Conservation (phyloP, 352 stramenopile species). For the Pythium oligandrum region DNA sequence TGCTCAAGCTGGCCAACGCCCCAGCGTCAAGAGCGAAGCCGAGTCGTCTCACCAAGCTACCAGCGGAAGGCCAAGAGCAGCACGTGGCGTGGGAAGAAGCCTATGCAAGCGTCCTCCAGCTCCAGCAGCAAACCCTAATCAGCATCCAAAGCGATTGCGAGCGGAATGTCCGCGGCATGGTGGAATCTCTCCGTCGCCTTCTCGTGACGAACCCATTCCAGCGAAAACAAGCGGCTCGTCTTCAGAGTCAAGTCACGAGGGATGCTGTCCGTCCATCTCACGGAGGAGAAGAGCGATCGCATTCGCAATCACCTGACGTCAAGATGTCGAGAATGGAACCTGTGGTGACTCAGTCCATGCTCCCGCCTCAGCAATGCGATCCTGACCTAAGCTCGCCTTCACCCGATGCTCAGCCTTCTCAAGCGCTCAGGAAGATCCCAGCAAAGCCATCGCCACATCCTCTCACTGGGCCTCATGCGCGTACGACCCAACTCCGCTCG, state of each 20-base stretch:
- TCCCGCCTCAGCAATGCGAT: background rate
- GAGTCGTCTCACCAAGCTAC: conserved; percentile 8
- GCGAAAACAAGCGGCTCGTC: background rate
- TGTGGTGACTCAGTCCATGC: too few relatives aligned
- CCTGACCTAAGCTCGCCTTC: too few relatives aligned
- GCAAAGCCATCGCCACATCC: background rate
- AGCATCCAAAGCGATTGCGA: conserved; percentile 53
- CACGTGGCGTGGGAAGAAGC: conserved; percentile 63
- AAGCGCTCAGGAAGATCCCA: background rate
- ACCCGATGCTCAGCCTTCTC: background rate
- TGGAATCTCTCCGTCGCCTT: conserved; percentile 48
- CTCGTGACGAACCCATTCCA: conserved; percentile 38
- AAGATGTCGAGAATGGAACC: background rate
- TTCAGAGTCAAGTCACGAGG: too few relatives aligned
- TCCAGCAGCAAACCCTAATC: conserved; percentile 76
- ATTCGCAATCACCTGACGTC: background rate
- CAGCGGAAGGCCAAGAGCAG: conserved; percentile 26
- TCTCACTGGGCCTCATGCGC: background rate
- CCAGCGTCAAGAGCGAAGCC: conserved; percentile 5
- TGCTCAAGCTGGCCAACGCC: conserved; percentile 47
- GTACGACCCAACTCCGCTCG: conserved; percentile 16
- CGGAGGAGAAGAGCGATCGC: too few relatives aligned
- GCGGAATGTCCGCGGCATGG: conserved; percentile 31
- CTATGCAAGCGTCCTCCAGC: conserved; percentile 59
- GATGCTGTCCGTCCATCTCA: too few relatives aligned